These are phyloP conservation scores for Marasmius oreades DNA, from an alignment of 1,284 basidiomycete genomes.

Conservation along the genomic window DNA sequence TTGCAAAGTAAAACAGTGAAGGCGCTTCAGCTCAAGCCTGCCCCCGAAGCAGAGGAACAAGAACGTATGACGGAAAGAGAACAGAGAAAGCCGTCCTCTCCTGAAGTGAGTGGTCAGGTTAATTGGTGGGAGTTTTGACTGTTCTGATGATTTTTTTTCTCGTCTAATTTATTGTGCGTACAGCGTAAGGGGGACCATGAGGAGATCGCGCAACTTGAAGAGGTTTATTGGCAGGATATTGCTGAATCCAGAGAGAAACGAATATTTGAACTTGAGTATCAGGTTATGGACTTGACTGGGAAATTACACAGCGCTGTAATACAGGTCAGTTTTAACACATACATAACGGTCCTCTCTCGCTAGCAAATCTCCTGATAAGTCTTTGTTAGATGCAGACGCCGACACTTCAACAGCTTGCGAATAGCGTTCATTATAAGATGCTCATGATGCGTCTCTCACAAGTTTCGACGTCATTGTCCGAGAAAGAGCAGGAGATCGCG, in stretches of 20 bases:
- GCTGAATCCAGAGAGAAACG: conserved; percentile 39
- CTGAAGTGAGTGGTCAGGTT: conserved; percentile 66
- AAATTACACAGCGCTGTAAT: conserved; percentile 38
- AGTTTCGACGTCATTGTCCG: conserved; percentile 24
- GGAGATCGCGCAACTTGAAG: conserved; percentile 26
- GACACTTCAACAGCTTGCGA: conserved; percentile 26
- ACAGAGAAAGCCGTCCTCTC: conserved; percentile 53
- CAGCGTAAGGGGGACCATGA: conserved; percentile 27
- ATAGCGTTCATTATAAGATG: conserved; percentile 47
- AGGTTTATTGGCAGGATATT: conserved; percentile 27
- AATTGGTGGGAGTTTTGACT: conserved; percentile 59
- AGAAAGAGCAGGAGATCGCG: conserved; percentile 21
- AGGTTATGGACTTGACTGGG: conserved; percentile 38
- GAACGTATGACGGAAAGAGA: conserved; percentile 47
- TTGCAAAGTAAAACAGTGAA: conserved; percentile 61
- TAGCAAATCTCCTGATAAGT: not conserved
- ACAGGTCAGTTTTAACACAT: conserved; percentile 35
- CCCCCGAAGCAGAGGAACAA: conserved; percentile 25
- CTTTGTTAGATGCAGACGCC: not conserved
- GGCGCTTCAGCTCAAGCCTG: conserved; percentile 32
- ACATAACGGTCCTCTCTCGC: not conserved
- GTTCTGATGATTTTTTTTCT: conserved; percentile 31
- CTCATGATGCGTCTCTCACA: conserved; percentile 33
- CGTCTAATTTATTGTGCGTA: conserved; percentile 36
- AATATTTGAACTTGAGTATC: conserved; percentile 42